Conservation (phyloP, 192 early-diverging fungal species). For the Coemansia sp. region DNA sequence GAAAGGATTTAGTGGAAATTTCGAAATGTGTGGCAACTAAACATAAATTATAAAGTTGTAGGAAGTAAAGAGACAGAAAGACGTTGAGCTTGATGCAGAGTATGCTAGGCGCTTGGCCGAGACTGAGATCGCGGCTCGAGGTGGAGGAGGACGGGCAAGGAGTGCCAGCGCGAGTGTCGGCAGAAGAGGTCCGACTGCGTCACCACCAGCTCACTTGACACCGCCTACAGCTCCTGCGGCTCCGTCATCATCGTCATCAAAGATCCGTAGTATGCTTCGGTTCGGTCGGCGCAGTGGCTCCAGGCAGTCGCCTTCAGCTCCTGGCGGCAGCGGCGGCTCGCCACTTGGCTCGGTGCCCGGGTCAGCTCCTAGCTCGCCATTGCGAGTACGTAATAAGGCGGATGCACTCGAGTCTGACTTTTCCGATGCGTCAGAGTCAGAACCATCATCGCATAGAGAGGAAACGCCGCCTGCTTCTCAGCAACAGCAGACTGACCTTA, state of each 20-base stretch:
- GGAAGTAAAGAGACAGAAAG: conserved; percentile 13
- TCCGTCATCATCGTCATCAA: conserved; percentile 9
- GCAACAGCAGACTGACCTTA: neutral
- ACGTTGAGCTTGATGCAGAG: conserved; percentile 22
- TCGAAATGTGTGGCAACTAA: neutral
- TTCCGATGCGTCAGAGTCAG: conserved; percentile 13
- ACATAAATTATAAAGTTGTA: neutral
- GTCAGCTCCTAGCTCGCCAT: neutral
- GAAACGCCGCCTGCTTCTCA: neutral
- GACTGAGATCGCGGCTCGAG: conserved; percentile 20
- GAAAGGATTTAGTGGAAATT: neutral
- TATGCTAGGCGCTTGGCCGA: conserved; percentile 28
- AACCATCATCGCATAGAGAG: conserved; percentile 1
- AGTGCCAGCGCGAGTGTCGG: conserved; percentile 7
- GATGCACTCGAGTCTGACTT: conserved; percentile 47
- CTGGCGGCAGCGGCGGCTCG: neutral
- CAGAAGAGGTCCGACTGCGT: neutral
- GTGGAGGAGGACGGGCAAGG: conserved; percentile 3
- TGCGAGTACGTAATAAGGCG: neutral
- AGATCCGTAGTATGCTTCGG: conserved; percentile 43
- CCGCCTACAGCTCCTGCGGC: neutral
- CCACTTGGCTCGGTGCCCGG: neutral
- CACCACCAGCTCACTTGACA: neutral
- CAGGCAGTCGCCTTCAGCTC: neutral
- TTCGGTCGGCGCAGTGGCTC: conserved; percentile 21